Evolutionary conservation across 352 stramenopile species (phyloP).

Genomic region (Pythium coloratum): DNA sequence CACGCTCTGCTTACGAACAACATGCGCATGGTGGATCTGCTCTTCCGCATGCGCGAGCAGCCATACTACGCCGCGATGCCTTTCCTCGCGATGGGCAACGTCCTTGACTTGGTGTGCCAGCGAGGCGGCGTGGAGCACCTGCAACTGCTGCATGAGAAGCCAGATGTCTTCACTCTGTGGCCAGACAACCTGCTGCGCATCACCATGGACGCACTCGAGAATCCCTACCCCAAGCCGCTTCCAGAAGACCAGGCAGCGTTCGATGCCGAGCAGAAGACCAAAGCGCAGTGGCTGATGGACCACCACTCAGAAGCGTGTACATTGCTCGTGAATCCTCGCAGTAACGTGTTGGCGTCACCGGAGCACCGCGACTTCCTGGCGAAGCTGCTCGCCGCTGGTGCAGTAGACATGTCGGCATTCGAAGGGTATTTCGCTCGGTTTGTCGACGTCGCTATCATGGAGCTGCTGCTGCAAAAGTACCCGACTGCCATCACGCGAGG

Average conservation of each 20-base stretch:
- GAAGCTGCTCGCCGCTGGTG: slow-evolving; percentile 20
- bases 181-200: background rate
- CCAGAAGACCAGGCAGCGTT: background rate
- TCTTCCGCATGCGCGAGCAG: background rate
- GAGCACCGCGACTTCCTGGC: background rate
- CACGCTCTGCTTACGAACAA: too few relatives aligned
- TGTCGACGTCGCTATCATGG: background rate
- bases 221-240: background rate
- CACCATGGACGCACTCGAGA: background rate
- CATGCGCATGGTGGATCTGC: background rate
- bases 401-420: slow-evolving; percentile 32
- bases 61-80: slow-evolving; percentile 1
- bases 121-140: background rate
- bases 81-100: background rate
- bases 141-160: background rate
- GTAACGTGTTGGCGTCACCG: background rate
- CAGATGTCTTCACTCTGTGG: background rate
- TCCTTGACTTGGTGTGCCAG: background rate
- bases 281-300: background rate
- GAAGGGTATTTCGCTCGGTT: slow-evolving; percentile 5
- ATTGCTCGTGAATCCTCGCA: background rate
- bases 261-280: background rate
- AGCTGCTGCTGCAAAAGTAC: background rate
- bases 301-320: background rate
- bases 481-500: background rate